Evolutionary conservation across 2,329 filamentous ascomycete genomes (phyloP).

Genomic region (Neophaeococcomyces mojaviensis): DNA sequence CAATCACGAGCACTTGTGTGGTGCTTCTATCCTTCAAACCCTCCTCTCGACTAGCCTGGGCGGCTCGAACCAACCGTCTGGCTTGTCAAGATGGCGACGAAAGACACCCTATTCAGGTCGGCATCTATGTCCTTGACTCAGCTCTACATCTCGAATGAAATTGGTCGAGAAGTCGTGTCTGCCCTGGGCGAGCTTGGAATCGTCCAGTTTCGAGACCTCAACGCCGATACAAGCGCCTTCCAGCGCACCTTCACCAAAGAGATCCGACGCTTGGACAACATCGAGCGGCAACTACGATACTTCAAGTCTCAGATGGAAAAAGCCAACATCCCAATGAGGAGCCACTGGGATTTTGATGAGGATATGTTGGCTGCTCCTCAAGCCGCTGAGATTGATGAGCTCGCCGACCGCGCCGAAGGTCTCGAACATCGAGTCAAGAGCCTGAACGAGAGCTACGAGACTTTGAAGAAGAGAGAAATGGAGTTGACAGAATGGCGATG

Average conservation of each 20-base stretch:
- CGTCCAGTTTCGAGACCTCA: slow-evolving; percentile 97
- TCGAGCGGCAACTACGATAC: slow-evolving; percentile 93
- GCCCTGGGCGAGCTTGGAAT: slow-evolving; percentile 91
- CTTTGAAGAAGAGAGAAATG: slow-evolving; percentile 92
- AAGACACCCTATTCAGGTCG: slow-evolving; percentile 98
- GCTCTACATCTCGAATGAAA: slow-evolving; percentile 98
- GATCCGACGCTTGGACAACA: slow-evolving; percentile 94
- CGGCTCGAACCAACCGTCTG: slow-evolving; percentile 12
- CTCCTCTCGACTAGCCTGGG: slow-evolving; percentile 17
- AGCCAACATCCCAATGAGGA: slow-evolving; percentile 73
- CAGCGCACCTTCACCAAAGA: slow-evolving; percentile 97
- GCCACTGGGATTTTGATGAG: slow-evolving; percentile 75
- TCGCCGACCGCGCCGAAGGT: slow-evolving; percentile 83
- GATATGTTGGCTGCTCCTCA: slow-evolving; percentile 80
- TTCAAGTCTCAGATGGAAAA: slow-evolving; percentile 97
- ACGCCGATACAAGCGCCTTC: slow-evolving; percentile 86
- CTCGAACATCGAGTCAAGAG: slow-evolving; percentile 86
- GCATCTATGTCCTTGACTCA: slow-evolving; percentile 99
- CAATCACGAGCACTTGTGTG: not conserved
- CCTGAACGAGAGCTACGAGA: slow-evolving; percentile 97
- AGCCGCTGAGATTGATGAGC: slow-evolving; percentile 91
- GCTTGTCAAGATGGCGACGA: slow-evolving; percentile 46
- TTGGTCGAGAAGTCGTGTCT: slow-evolving; percentile 93
- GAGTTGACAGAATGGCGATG: slow-evolving; percentile 98
- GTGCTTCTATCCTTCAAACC: not conserved